Base-by-base conservation (phyloP, 1,284 basidiomycete species). In the Ustilago bromivora region DNA sequence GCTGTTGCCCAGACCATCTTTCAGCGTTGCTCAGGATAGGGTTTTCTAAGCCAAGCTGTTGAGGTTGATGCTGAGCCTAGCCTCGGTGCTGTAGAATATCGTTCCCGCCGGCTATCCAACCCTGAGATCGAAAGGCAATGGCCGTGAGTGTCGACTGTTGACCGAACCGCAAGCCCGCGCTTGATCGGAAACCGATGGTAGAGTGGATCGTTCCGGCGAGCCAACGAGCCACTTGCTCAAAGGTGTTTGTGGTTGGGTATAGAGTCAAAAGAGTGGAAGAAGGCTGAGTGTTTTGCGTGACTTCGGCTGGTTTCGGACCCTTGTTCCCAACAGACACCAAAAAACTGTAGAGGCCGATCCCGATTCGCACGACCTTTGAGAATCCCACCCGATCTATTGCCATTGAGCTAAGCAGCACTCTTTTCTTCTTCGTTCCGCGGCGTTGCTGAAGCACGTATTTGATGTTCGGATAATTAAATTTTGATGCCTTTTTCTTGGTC, bases 1-100 rank as follows among this genome's bases (percentile, higher is more conserved):
- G 61, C 61, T 47, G 71, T 73, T 34, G 65, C 38, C 55, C 36
- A 51, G 49, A 73, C 71, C 71, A 73, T 73, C 34, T 10, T 41
- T 40, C 28, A 7, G n/a, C 5, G 12, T 9, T 52, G 15, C 9
- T 41, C 13, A 4, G 38, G 23, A 28, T 28, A 28, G 23, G 23
- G 23, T 3, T 28, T 28, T 28, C 23, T 28, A 28, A 28, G 23
- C 23, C 23, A 28, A 28, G 23, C 23, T 28, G 23, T 28, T 28
- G 23, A 28, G 23, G 23, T 28, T 28, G 23, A 28, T 28, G 23
- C 23, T 28, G 23, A 28, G 23, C 3, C 23, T 28, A 28, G 23
- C 23, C 23, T 28, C 23, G 23, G 23, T 28, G 23, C 23, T 28
- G 23, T 28, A 28, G 23, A 28, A 28, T 17, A 40, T 17, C 38